phyloP scores from a whole-genome alignment of 176 grass and related monocot genomes.

The Hyparrhenia diplandra region DNA sequence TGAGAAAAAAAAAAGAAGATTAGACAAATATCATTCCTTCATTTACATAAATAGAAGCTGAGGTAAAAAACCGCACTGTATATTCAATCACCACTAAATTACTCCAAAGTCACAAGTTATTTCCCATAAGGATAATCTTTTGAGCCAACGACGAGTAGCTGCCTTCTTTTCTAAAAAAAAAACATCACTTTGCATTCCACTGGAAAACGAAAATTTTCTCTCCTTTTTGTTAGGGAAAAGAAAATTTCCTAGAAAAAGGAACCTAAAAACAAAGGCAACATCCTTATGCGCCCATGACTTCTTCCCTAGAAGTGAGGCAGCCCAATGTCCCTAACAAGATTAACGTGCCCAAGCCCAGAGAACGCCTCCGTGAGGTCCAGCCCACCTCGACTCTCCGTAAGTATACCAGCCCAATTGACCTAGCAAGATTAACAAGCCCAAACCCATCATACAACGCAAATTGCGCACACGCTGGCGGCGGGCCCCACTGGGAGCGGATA shows the following conservation, averaged over 20 bases:
- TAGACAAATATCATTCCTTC: no score
- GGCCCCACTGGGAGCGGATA: constrained; percentile 28
- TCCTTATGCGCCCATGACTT: no score
- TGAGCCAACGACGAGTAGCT: no score
- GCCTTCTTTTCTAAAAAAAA: not conserved
- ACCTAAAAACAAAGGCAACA: not conserved
- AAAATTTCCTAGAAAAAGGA: no score
- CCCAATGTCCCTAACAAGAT: no score
- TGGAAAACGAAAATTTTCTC: not conserved
- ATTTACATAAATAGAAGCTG: no score
- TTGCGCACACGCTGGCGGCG: not conserved
- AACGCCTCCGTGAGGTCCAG: not conserved
- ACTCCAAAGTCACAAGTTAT: not conserved
- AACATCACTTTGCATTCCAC: not conserved
- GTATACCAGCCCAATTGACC: not conserved
- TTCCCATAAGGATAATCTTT: not conserved
- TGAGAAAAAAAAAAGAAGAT: no score
- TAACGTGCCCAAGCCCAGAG: no score
- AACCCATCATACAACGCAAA: not conserved
- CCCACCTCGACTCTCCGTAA: not conserved
- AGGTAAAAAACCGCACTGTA: no score
- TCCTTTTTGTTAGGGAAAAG: no score
- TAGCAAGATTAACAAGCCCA: not conserved
- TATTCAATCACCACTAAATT: not conserved
- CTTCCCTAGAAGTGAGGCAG: no score